Conservation (phyloP, 441 rosid genomes). For the Populus hybrid region DNA sequence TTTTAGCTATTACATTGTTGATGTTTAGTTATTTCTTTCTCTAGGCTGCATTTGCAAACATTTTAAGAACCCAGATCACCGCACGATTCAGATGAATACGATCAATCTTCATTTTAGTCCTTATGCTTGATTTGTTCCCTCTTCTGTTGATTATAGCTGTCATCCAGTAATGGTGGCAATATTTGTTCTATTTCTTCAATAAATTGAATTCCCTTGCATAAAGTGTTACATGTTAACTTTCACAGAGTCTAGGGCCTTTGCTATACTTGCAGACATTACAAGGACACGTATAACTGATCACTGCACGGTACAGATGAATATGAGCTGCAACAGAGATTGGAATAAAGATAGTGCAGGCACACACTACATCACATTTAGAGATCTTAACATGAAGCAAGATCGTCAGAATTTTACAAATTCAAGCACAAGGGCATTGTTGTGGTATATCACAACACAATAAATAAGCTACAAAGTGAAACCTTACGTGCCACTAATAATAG, state of each 20-base stretch:
- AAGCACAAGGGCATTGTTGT: constrained; percentile 3
- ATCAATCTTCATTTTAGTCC: not conserved
- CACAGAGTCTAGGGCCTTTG: not conserved
- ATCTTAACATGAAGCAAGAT: not conserved
- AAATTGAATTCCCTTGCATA: not conserved
- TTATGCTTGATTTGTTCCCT: not conserved
- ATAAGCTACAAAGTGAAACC: constrained; percentile 5
- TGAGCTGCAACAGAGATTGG: not conserved
- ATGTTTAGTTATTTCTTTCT: not conserved
- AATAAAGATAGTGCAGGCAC: not conserved
- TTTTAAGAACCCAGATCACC: not conserved
- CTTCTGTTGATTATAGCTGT: not conserved
- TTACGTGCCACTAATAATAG: constrained; percentile 1
- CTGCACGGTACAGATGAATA: not conserved
- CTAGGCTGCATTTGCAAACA: not conserved
- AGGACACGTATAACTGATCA: not conserved
- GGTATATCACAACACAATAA: not conserved
- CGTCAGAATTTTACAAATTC: constrained; percentile 3
- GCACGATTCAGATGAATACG: not conserved
- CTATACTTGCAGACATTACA: not conserved
- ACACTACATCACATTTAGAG: not conserved
- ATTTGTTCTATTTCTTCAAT: not conserved
- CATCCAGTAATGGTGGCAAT: not conserved
- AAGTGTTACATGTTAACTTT: not conserved
- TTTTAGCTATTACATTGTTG: not conserved